Evolutionary conservation across 352 stramenopile genomes (phyloP).

Genomic region (Pythium aphanidermatum): DNA sequence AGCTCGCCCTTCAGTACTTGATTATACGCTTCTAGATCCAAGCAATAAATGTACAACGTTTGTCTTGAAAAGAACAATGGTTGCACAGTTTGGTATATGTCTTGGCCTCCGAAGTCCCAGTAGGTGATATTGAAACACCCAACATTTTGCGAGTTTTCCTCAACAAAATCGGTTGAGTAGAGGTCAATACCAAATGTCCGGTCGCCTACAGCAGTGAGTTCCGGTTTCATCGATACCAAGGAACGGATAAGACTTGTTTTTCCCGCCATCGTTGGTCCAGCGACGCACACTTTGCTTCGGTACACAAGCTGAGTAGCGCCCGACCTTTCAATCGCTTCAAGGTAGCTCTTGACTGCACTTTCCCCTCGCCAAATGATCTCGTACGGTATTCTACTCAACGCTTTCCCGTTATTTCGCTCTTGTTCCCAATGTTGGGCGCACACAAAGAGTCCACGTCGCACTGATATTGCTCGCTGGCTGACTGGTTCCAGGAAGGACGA

Average conservation of each 20-base stretch:
- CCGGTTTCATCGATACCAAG: constrained; percentile 9
- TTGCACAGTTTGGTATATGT: neutral
- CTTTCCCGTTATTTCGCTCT: too few relatives aligned
- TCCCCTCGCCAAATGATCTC: constrained; percentile 17
- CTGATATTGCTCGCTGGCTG: too few relatives aligned
- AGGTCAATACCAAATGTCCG: constrained; percentile 28
- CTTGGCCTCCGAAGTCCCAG: constrained; percentile 7
- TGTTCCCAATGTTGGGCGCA: too few relatives aligned
- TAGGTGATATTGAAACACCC: neutral
- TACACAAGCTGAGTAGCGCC: constrained; percentile 5
- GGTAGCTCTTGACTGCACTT: constrained; percentile 12
- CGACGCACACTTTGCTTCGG: constrained; percentile 24
- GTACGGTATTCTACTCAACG: too few relatives aligned
- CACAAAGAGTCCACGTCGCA: too few relatives aligned
- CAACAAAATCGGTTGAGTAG: constrained; percentile 13
- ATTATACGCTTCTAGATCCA: neutral
- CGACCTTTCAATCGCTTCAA: neutral
- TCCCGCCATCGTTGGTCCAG: constrained; percentile 23
- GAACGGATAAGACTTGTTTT: constrained; percentile 33
- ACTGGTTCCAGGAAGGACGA: too few relatives aligned
- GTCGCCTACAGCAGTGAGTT: constrained; percentile 5
- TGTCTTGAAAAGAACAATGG: neutral
- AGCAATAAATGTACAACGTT: neutral
- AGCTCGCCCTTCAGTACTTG: neutral
- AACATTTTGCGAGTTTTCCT: neutral